Evolutionary conservation across 495 filamentous ascomycete genomes (phyloP).

Genomic region (Hypoxylon fuscum): DNA sequence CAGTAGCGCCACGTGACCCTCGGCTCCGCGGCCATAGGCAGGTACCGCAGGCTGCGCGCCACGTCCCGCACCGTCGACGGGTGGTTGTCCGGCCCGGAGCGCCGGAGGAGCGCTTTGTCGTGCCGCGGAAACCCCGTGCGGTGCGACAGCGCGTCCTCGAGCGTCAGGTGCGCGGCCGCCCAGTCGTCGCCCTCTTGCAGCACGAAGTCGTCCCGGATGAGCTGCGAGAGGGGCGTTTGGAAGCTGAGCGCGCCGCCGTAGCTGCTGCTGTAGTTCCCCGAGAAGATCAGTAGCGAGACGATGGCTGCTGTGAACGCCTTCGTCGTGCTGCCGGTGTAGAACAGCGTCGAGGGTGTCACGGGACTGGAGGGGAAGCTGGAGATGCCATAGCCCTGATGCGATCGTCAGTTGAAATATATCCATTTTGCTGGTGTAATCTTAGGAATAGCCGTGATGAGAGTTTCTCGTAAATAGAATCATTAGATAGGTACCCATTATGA

Average conservation of each 20-base stretch:
- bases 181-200: conserved; percentile 53
- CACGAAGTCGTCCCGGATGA: conserved; percentile 65
- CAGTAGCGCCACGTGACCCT: conserved; percentile 59
- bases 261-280: conserved; percentile 34
- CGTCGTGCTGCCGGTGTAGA: conserved; percentile 58
- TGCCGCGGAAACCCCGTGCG: conserved; percentile 60
- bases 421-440: background rate
- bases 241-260: conserved; percentile 44
- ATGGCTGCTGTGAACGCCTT: conserved; percentile 66
- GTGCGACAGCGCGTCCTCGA: conserved; percentile 63
- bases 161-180: conserved; percentile 56
- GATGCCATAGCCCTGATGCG: conserved; percentile 61
- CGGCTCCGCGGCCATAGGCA: conserved; percentile 51
- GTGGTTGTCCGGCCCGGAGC: conserved; percentile 5
- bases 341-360: conserved; percentile 55
- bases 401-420: conserved; percentile 16
- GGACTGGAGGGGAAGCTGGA: conserved; percentile 49
- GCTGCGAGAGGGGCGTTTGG: conserved; percentile 57
- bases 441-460: background rate
- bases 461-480: too few species aligned
- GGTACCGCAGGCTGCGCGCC: conserved; percentile 53
- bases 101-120: conserved; percentile 37
- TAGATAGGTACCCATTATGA: too few species aligned
- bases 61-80: conserved; percentile 32
- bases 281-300: conserved; percentile 57